Evolutionary conservation across 352 stramenopile genomes (phyloP).

Genomic region (Phytophthora cajani): DNA sequence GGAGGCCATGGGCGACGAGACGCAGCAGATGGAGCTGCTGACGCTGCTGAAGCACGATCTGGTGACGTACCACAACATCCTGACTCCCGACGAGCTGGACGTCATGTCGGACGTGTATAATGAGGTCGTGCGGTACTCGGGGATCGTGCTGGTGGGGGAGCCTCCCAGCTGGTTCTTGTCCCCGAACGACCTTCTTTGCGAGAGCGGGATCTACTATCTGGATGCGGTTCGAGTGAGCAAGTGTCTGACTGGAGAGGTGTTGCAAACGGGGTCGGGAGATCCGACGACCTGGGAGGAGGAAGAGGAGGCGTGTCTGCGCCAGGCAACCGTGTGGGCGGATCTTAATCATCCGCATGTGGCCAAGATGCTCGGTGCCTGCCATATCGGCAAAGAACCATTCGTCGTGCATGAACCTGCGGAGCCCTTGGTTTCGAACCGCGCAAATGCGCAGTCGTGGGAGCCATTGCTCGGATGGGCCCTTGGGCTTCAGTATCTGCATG

Average conservation of each 20-base stretch:
- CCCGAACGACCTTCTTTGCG: slow-evolving; percentile 16
- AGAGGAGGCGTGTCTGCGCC: slow-evolving; percentile 35
- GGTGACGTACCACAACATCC: slow-evolving; percentile 6
- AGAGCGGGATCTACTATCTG: slow-evolving; percentile 22
- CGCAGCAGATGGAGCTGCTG: slow-evolving; percentile 33
- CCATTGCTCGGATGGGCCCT: slow-evolving; percentile 35
- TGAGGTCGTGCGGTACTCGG: slow-evolving; percentile 16
- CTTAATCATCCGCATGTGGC: slow-evolving; percentile 40
- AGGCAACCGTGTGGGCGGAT: slow-evolving; percentile 32
- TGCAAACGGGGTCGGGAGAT: slow-evolving; percentile 10
- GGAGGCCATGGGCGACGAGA: slow-evolving; percentile 29
- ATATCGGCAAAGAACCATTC: slow-evolving; percentile 38
- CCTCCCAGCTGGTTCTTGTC: slow-evolving; percentile 35
- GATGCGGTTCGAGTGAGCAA: slow-evolving; percentile 34
- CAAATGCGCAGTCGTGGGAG: slow-evolving; percentile 29
- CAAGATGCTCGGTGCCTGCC: slow-evolving; percentile 34
- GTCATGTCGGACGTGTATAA: slow-evolving; percentile 35
- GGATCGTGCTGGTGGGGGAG: slow-evolving; percentile 25
- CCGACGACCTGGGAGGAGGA: slow-evolving; percentile 23
- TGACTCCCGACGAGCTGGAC: slow-evolving; percentile 29
- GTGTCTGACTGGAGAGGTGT: slow-evolving; percentile 14
- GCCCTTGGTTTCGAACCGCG: slow-evolving; percentile 19
- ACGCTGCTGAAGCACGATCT: slow-evolving; percentile 30
- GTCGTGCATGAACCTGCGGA: slow-evolving; percentile 31
- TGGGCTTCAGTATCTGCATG: slow-evolving; percentile 39